Evolutionary conservation across 1,284 basidiomycete genomes (phyloP).

Genomic region (Sporisorium exsertum): DNA sequence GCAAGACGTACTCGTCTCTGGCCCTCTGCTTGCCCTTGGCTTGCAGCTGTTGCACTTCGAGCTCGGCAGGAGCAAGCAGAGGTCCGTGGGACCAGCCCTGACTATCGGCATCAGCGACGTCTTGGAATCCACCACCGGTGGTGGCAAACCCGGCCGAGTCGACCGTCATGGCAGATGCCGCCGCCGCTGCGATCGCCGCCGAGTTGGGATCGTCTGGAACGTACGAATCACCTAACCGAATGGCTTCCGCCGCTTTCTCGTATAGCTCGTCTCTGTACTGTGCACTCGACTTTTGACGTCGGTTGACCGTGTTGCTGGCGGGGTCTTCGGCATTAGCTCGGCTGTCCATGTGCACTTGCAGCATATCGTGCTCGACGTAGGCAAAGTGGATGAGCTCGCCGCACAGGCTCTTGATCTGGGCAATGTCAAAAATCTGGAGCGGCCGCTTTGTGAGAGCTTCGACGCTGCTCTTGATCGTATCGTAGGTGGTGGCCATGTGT

Average conservation of each 20-base stretch:
- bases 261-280: constrained; percentile 51
- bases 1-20: constrained; percentile 64
- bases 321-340: constrained; percentile 36
- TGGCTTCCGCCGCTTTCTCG: constrained; percentile 35
- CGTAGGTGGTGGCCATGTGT: constrained; percentile 83
- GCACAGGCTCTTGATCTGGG: constrained; percentile 88
- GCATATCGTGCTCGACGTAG: constrained; percentile 79
- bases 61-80: constrained; percentile 33
- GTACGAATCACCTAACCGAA: constrained; percentile 29
- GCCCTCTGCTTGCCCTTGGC: constrained; percentile 52
- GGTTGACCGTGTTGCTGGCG: constrained; percentile 35
- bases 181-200: constrained; percentile 3
- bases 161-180: constrained; percentile 10
- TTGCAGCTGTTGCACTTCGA: constrained; percentile 37
- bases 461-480: constrained; percentile 80
- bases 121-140: constrained; percentile 48
- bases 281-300: constrained; percentile 21
- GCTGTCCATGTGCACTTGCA: constrained; percentile 74
- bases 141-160: constrained; percentile 41
- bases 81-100: constrained; percentile 26
- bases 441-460: constrained; percentile 81
- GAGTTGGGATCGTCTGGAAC: constrained; percentile 21
- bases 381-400: constrained; percentile 85
- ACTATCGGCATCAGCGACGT: constrained; percentile 35
- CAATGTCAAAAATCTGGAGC: constrained; percentile 81